These are phyloP conservation scores for Alternaria arborescens DNA, from an alignment of 2,329 filamentous ascomycete species.

Conservation along the genomic window DNA sequence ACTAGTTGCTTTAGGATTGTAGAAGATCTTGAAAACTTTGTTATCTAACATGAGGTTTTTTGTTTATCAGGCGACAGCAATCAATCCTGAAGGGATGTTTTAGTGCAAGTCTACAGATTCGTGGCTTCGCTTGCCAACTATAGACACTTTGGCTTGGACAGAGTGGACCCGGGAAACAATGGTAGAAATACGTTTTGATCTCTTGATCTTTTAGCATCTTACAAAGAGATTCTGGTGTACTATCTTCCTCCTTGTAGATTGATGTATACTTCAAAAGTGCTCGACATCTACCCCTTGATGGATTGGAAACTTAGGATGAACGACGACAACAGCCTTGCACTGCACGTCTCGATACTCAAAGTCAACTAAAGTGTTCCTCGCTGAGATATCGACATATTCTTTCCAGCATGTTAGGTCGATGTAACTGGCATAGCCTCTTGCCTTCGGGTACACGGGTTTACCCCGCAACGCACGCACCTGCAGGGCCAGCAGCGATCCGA, in stretches of 20 bases:
- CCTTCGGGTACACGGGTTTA: background rate
- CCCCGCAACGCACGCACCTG: slow-evolving; percentile 1
- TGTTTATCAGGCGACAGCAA: no score
- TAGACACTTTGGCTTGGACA: background rate
- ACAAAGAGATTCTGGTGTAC: no score
- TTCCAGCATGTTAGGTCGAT: background rate
- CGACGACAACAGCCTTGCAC: background rate
- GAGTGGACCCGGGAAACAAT: no score
- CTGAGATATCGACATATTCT: background rate
- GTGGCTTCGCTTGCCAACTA: background rate
- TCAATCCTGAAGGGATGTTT: background rate
- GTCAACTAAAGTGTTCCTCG: background rate
- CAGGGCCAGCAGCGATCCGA: background rate
- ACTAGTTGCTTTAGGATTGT: background rate
- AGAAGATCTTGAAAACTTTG: background rate
- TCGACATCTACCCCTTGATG: background rate
- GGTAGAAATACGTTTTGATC: no score
- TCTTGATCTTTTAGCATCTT: no score
- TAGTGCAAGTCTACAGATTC: no score
- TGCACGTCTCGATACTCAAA: background rate
- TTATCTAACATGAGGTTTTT: no score
- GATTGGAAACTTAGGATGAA: background rate
- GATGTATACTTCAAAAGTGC: background rate
- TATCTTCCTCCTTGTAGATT: background rate
- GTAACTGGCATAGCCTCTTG: background rate